Percentiles rank a stretch among this genome's conserved stretches.
These are phyloP conservation scores for Arxiozyma heterogenica DNA, from an alignment of 1,139 yeast species.

Conservation along the genomic window DNA sequence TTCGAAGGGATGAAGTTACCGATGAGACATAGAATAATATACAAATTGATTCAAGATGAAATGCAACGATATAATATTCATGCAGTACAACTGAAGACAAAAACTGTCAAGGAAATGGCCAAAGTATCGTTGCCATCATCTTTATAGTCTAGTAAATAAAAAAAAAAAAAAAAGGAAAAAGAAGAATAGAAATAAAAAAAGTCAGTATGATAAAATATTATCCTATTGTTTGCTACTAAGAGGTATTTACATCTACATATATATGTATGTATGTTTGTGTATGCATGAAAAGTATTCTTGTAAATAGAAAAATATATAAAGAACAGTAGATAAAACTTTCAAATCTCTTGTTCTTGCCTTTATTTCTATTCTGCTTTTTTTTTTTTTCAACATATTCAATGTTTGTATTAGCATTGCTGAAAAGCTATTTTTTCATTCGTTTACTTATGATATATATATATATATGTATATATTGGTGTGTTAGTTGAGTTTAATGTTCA, in stretches of 20 bases:
- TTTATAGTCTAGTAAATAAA: not conserved
- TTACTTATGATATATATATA: not conserved
- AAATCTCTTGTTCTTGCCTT: too few relatives aligned
- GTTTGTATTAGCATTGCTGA: too few relatives aligned
- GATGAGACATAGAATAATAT: constrained; percentile 69
- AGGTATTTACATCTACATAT: not conserved
- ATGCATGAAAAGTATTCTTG: not conserved
- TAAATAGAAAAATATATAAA: not conserved
- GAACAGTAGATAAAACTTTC: not conserved
- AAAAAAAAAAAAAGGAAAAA: too few relatives aligned
- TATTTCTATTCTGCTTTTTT: too few relatives aligned
- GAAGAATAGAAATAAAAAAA: too few relatives aligned
- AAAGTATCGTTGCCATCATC: constrained; percentile 15
- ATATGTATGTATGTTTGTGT: not conserved
- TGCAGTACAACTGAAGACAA: constrained; percentile 80
- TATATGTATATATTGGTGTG: not conserved
- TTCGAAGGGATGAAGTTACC: constrained; percentile 66
- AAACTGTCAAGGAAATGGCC: constrained; percentile 56
- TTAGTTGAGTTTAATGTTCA: constrained; percentile 7
- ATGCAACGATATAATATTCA: constrained; percentile 63
- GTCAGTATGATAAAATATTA: too few relatives aligned
- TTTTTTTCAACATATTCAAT: too few relatives aligned
- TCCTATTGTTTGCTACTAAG: not conserved
- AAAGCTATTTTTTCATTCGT: not conserved
- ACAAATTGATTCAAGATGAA: constrained; percentile 62